Base-by-base conservation (phyloP, 208 protist species). In the Blechomonas ayalai region DNA sequence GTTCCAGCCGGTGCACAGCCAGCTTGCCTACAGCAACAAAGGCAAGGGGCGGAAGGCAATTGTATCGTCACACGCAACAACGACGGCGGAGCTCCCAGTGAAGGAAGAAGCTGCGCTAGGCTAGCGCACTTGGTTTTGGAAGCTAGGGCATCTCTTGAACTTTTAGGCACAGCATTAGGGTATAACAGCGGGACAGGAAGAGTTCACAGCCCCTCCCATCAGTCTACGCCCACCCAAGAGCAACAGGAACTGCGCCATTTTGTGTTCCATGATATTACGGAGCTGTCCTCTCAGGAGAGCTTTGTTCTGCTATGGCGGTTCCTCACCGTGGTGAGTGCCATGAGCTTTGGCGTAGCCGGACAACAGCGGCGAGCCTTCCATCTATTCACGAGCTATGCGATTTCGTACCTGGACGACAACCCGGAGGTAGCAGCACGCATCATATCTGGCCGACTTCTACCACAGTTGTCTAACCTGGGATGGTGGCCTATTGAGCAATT, bases 401-500 rank as follows among this genome's bases (percentile, higher is more conserved):
- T 74, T n/a, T 73, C 81, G 19, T 71, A 67, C 34, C 26, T 74
- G 8, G 16, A 38, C 0, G 70, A 78, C 4, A 55, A 75, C 27
- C 75, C 81, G 8, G 44, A 15, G 9, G 23, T 56, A 8, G 67
- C 74, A 2, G 73, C 62, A 0, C 56, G 36, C n/a, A 55, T 89
- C 27, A 70, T 67, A 20, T 38, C 50, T 8, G 32, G 38, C 27
- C 64, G 62, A 12, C 66, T 89, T 33, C 56, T 88, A 37, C 79
- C 79, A 9, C 79, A 71, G 39, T 54, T 75, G 23, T 52, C 46
- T 15, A 56, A 44, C 3, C 31, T 68, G 7, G 68, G 80, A 12
- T 89, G 80, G 74, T 24, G 52, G 2, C 49, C 63, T 32, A 36
- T 84, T 15, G 72, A 89, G 42, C 58, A 61, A 29, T 47, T 73